Conservation (phyloP, 192 early-diverging fungal species). For the Coemansia sp. region DNA sequence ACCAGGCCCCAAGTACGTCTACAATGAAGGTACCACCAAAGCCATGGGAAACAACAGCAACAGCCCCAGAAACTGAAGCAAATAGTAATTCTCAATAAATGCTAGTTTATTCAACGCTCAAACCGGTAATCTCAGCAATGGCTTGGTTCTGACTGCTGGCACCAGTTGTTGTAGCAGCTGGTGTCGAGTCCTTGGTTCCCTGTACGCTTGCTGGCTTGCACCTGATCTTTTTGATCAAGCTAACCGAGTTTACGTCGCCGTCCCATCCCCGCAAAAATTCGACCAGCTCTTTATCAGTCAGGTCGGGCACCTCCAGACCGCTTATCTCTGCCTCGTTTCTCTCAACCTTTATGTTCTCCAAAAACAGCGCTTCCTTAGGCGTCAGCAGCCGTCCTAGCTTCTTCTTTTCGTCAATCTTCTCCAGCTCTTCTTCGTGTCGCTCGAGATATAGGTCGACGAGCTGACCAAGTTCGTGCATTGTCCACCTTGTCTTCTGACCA, state of each 20-base stretch:
- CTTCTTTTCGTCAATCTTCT: slow-evolving; percentile 40
- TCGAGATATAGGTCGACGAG: slow-evolving; percentile 53
- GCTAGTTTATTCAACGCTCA: slow-evolving; percentile 19
- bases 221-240: slow-evolving; percentile 34
- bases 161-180: background rate
- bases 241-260: slow-evolving; percentile 48
- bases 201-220: slow-evolving; percentile 24
- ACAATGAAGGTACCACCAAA: slow-evolving; percentile 28
- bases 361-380: slow-evolving; percentile 32
- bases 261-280: slow-evolving; percentile 41
- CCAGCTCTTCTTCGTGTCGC: slow-evolving; percentile 61
- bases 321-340: slow-evolving; percentile 29
- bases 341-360: slow-evolving; percentile 29
- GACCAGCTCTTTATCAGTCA: slow-evolving; percentile 34
- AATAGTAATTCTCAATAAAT: background rate
- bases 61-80: background rate
- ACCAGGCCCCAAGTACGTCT: slow-evolving; percentile 29
- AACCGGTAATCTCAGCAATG: slow-evolving; percentile 26
- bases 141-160: slow-evolving; percentile 5
- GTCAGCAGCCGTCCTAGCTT: slow-evolving; percentile 41
- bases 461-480: slow-evolving; percentile 15
- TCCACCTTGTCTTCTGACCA: slow-evolving; percentile 44
- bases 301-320: slow-evolving; percentile 39
- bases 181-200: background rate
- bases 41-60: slow-evolving; percentile 35